Percentiles rank a stretch among this genome's conserved stretches.
These are phyloP conservation scores for Monilinia fructicola DNA, from an alignment of 2,329 filamentous ascomycete genomes.

Conservation along the genomic window DNA sequence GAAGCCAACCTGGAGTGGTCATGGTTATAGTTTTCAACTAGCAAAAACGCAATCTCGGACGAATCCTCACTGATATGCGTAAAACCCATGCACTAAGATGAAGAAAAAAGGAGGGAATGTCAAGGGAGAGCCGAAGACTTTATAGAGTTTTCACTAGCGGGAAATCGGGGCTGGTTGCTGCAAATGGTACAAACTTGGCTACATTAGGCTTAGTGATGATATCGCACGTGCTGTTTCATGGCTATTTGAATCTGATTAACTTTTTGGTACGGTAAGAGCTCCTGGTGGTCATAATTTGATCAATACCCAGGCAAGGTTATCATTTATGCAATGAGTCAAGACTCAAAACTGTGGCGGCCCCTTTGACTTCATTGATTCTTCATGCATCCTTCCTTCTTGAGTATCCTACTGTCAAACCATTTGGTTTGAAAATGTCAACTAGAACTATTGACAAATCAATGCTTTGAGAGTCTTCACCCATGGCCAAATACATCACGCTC, in stretches of 20 bases:
- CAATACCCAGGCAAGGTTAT: no score
- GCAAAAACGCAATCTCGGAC: constrained; percentile 86
- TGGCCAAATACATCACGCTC: no score
- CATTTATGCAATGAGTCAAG: no score
- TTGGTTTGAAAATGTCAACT: no score
- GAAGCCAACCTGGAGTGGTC: constrained; percentile 71
- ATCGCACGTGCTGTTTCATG: background rate
- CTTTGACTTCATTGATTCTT: no score
- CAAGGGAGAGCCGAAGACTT: constrained; percentile 17
- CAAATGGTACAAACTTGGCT: constrained; percentile 22
- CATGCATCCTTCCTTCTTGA: no score
- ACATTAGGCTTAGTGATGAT: background rate
- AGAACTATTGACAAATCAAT: no score
- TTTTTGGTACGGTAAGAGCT: background rate
- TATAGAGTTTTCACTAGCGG: constrained; percentile 15
- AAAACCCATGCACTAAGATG: constrained; percentile 60
- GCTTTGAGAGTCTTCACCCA: no score
- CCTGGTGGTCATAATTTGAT: no score
- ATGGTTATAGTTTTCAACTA: constrained; percentile 58
- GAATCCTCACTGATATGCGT: constrained; percentile 78
- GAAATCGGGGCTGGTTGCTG: background rate
- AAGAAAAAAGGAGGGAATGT: constrained; percentile 43
- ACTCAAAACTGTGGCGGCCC: no score
- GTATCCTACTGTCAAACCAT: no score
- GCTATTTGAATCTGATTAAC: background rate